Conservation (phyloP, 495 filamentous ascomycete species). For the Aspergillus heteromorphus region DNA sequence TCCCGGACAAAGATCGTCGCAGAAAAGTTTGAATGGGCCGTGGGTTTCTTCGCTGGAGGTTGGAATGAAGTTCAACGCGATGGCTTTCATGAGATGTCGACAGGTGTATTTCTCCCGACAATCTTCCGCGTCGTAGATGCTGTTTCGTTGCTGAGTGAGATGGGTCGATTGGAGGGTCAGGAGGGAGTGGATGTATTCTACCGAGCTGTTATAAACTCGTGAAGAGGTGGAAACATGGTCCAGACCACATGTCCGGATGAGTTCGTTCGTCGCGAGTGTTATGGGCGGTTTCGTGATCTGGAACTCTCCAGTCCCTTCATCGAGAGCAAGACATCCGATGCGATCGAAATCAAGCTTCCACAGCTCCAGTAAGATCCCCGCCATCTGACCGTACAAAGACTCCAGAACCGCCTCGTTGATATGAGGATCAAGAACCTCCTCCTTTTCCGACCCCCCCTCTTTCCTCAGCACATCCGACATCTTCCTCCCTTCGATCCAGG, state of each 20-base stretch:
- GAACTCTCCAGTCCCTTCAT: neutral
- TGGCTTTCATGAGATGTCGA: constrained; percentile 14
- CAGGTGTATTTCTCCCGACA: constrained; percentile 32
- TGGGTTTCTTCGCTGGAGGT: constrained; percentile 4
- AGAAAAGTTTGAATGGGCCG: constrained; percentile 29
- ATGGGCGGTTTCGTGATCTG: constrained; percentile 8
- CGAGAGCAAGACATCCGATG: constrained; percentile 6
- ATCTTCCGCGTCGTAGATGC: constrained; percentile 32
- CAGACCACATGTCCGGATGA: constrained; percentile 15
- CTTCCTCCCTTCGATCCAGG: constrained; percentile 18
- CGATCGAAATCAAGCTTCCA: constrained; percentile 11
- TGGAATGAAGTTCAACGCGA: constrained; percentile 18
- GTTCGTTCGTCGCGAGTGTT: constrained; percentile 20
- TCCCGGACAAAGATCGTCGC: constrained; percentile 24
- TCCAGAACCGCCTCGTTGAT: constrained; percentile 20
- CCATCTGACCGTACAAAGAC: constrained; percentile 26
- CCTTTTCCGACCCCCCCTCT: constrained; percentile 14
- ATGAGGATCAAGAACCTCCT: constrained; percentile 21
- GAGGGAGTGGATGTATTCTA: constrained; percentile 34
- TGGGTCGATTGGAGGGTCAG: constrained; percentile 36
- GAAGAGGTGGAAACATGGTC: neutral
- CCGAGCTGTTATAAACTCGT: constrained; percentile 16
- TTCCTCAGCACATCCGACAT: constrained; percentile 11
- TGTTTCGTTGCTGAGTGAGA: constrained; percentile 37
- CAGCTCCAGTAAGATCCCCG: constrained; percentile 28